Evolutionary conservation across 2,329 filamentous ascomycete genomes (phyloP), one percentile per base, ranked within the genome.

Genomic region (Aureobasidium melanogenum): DNA sequence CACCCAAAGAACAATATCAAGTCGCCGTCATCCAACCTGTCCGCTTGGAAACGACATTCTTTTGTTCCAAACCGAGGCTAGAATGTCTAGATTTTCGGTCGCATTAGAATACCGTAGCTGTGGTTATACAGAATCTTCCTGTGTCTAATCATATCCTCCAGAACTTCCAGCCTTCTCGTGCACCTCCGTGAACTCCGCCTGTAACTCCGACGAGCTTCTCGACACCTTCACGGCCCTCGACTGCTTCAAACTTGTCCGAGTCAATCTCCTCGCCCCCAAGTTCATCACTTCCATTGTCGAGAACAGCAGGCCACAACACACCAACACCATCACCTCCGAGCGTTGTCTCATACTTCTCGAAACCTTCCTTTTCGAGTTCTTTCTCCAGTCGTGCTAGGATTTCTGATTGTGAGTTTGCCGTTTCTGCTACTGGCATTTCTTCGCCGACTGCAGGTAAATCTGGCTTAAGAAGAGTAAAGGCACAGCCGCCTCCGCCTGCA

Each of bases 261-360:
- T 96, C 89, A 69, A 99, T 97, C 75, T 97, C 92, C 77, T 94
- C 90, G 26, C 91, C 91, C 36, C 90, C 90, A 65, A 90, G 84
- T 68, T 90, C 87, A 39, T 88, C 85, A n/a, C 83, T 84, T 6
- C 88, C 89, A 63, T 95, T 96, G 72, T 90, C 89, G 28, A 97
- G 78, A 0, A 97, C 88, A 0, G 94, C 94, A 0, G 94, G 94
- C 85, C 89, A 96, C 5, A 99, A 81, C 1, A 99, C 91, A 39
- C 94, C 94, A 0, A 99, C 90, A 14, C 94, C 94, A 69, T 97
- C 90, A 41, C 93, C 92, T 4, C 92, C 94, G 0, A 99, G 82
- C 0, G 89, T 97, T 0, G 91, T 94, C 73, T 92, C 84, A 69
- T 96, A 97, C 67, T 87, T 88, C 68, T 85, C 82, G 72, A 94